Base-by-base conservation (phyloP, 768 basidiomycete genomes). In the Neoboletus brunneissimus region DNA sequence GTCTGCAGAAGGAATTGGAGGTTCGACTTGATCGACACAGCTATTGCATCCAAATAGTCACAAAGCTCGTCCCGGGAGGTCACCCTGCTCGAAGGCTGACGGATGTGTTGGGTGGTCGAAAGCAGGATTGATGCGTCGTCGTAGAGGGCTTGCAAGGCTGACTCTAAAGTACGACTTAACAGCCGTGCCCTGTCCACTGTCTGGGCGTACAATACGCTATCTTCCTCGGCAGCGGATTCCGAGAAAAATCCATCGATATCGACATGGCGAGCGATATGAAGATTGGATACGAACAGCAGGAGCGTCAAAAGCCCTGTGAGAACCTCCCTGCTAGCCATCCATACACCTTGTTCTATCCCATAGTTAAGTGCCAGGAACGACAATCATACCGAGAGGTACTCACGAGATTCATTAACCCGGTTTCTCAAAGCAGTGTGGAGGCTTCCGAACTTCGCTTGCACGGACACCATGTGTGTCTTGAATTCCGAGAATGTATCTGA, bases 261-360 rank as follows among this genome's bases (percentile, higher is more conserved):
- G 57, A 95, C 84, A 67, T 87, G 84, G 31, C 84, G 82, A 20
- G 91, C 91, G 51, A 95, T 72, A 68, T 94, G 86, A 57, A 94
- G 79, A 59, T 91, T 85, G 23, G 83, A 80, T 37, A 87, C 77
- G 48, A 81, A 78, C 12, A 73, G 67, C 29, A 93, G 72, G 55
- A 90, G 82, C 3, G 77, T 68, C 2, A 85, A 80, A 32, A 92
- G 71, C 50, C 81, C 77, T 0, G 80, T 75, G 32, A 89, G 69
- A 31, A 83, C 73, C 47, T 76, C 79, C 67, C 78, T 81, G 18
- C 83, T 80, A 42, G 74, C 65, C 12, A 57, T 46, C 62, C 70
- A 70, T 41, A 78, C 59, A 31, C 57, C 62, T 49, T 60, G 68
- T 47, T 63, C 71, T 73, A 47, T 49, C n/a, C 48, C 42, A 48